Evolutionary conservation across 768 basidiomycete species (phyloP), one percentile per base, ranked within the genome.

Genomic region (Tulasnella sp.): DNA sequence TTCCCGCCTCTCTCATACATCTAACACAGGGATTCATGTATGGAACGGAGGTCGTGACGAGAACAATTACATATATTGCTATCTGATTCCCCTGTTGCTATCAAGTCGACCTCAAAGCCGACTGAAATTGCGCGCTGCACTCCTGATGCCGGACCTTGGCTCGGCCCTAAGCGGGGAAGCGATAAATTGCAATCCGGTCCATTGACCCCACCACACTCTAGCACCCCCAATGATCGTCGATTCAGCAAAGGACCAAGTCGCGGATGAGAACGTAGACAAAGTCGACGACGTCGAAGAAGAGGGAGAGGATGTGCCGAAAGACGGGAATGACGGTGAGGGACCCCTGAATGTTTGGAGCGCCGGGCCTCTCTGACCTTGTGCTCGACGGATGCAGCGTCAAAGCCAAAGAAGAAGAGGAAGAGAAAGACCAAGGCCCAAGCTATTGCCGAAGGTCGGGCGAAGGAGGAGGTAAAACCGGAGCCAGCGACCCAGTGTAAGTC

Each of bases 381-480:
- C 62, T 3, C 31, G 36, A 68, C 34, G 62, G 31, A 2, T 18
- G 21, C 46, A 58, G 34, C 58, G 44, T 44, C 58, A 3, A 74
- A 71, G 80, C 81, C 71, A 79, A 83, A 84, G 85, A 96, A 95
- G 86, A 97, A 97, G 88, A 98, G 97, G 84, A 95, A 96, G 62
- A 68, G 62, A 68, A 68, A 68, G 86, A 97, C 95, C 34, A 68
- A 68, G 12, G 62, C 62, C 7, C 62, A 36, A 34, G 62, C 62
- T 18, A 68, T 68, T 68, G 62, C 62, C 7, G 62, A 68, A 34
- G 62, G 62, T 6, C 62, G 62, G 18, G 62, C 19, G 3, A 68
- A 68, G 21, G 62, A 68, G 31, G 62, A 68, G 31, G 62, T 68
- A 7, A 68, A 68, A 14, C 62, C 27, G 18, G 62, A 68, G 62